Evolutionary conservation across 2,329 filamentous ascomycete genomes (phyloP).

Genomic region (Alternaria gansuensis): DNA sequence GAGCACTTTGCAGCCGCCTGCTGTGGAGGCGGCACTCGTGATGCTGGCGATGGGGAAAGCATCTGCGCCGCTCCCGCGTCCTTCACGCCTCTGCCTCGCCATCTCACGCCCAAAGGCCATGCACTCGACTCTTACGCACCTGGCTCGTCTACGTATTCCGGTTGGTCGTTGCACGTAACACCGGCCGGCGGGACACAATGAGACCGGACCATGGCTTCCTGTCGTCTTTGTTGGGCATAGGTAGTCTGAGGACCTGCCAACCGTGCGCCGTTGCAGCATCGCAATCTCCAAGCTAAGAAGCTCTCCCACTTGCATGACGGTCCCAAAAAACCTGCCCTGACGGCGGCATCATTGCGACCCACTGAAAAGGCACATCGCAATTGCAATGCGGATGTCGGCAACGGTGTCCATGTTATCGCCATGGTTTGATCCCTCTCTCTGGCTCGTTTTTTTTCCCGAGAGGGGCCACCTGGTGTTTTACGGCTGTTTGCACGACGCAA

Average conservation of each 20-base stretch:
- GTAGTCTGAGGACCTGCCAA: slow-evolving; percentile 4
- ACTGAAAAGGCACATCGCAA: slow-evolving; percentile 16
- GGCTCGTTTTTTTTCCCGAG: slow-evolving; percentile 5
- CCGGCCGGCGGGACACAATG: slow-evolving; percentile 13
- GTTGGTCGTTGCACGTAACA: slow-evolving; percentile 12
- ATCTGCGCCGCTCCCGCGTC: slow-evolving; percentile 14
- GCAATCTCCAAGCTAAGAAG: slow-evolving; percentile 12
- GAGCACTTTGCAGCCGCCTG: slow-evolving; percentile 4
- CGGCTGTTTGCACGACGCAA: slow-evolving; percentile 2
- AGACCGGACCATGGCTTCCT: slow-evolving; percentile 15
- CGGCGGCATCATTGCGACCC: slow-evolving; percentile 13
- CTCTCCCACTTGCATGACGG: slow-evolving; percentile 3
- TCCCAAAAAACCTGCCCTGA: not conserved
- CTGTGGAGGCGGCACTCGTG: slow-evolving; percentile 9
- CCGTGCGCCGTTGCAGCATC: slow-evolving; percentile 14
- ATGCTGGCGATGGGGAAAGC: slow-evolving; percentile 17
- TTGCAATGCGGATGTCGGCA: slow-evolving; percentile 17
- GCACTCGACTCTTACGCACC: slow-evolving; percentile 17
- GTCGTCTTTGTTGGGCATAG: slow-evolving; percentile 8
- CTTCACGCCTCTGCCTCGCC: slow-evolving; percentile 4
- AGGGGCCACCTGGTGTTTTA: slow-evolving; percentile 4
- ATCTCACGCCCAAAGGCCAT: slow-evolving; percentile 5
- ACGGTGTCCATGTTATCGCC: slow-evolving; percentile 8
- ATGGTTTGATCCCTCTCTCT: not conserved
- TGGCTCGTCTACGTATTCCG: slow-evolving; percentile 10